Evolutionary conservation across 108 stramenopile species (phyloP).

Genomic region (Skeletonema potamos): DNA sequence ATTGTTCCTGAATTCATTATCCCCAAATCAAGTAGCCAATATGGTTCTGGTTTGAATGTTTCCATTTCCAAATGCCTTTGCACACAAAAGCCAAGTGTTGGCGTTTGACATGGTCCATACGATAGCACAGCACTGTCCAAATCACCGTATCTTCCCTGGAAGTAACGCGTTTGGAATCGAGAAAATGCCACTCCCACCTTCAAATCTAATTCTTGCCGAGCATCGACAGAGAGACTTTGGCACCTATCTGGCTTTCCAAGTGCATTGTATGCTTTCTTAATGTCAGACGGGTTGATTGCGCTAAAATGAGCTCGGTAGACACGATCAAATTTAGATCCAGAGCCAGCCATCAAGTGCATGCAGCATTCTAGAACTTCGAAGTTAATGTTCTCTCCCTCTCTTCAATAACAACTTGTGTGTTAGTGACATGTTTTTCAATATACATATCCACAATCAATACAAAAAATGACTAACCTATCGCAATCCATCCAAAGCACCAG

Average conservation of each 20-base stretch:
- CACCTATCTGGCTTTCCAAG: constrained; percentile 88
- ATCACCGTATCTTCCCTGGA: constrained; percentile 91
- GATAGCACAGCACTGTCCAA: constrained; percentile 86
- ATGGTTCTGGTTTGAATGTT: constrained; percentile 92
- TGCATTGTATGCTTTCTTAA: constrained; percentile 80
- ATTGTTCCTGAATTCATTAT: constrained; percentile 75
- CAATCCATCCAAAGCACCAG: constrained; percentile 96
- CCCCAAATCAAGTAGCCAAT: constrained; percentile 80
- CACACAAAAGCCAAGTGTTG: constrained; percentile 95
- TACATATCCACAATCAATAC: constrained; percentile 8
- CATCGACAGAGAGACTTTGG: constrained; percentile 91
- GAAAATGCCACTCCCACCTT: constrained; percentile 96
- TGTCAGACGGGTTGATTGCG: constrained; percentile 90
- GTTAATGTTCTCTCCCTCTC: constrained; percentile 96
- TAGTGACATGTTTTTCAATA: neutral
- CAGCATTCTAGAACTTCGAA: constrained; percentile 93
- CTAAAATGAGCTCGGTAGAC: constrained; percentile 95
- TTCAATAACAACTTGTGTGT: neutral
- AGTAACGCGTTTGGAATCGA: constrained; percentile 91
- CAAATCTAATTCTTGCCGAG: constrained; percentile 95
- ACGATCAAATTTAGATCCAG: constrained; percentile 56
- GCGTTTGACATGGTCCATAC: constrained; percentile 97
- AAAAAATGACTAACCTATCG: constrained; percentile 58
- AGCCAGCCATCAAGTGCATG: constrained; percentile 65
- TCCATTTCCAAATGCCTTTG: constrained; percentile 92